phyloP scores from a whole-genome alignment of 768 basidiomycete species.

The Boletus sp. region DNA sequence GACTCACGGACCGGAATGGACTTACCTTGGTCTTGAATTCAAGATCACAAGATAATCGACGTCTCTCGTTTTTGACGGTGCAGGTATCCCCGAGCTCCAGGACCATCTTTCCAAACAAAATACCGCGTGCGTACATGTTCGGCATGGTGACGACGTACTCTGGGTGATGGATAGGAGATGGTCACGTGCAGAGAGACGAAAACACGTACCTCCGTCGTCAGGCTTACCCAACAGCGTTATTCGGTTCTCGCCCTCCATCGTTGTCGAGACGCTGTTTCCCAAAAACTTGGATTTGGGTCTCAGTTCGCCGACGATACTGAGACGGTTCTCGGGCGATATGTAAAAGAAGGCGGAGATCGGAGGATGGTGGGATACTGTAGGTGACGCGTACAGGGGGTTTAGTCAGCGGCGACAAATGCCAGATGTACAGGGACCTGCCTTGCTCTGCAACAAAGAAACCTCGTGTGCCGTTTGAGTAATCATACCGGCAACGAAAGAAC shows the following conservation, averaged over 20 bases:
- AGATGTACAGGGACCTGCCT: conserved; percentile 43
- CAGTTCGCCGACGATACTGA: conserved; percentile 88
- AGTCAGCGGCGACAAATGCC: not conserved
- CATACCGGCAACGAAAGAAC: conserved; percentile 94
- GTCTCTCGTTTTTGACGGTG: conserved; percentile 77
- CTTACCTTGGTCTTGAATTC: conserved; percentile 97
- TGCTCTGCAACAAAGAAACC: conserved; percentile 98
- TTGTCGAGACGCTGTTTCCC: conserved; percentile 94
- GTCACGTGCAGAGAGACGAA: conserved; percentile 3
- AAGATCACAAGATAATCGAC: conserved; percentile 71
- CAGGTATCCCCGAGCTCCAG: conserved; percentile 92
- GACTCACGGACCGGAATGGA: not conserved
- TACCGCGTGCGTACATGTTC: conserved; percentile 92
- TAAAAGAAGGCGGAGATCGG: conserved; percentile 96
- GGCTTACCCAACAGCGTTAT: conserved; percentile 78
- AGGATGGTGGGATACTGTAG: conserved; percentile 90
- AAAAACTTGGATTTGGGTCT: conserved; percentile 95
- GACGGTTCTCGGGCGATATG: conserved; percentile 83
- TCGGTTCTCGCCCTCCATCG: conserved; percentile 95
- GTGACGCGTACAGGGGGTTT: not conserved
- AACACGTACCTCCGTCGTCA: conserved; percentile 75
- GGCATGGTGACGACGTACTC: conserved; percentile 94
- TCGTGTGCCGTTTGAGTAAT: conserved; percentile 86
- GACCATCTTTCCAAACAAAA: conserved; percentile 91
- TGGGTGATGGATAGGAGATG: conserved; percentile 25